Evolutionary conservation across 495 filamentous ascomycete species (phyloP), one percentile per base, ranked within the genome.

Genomic region (Chaetomidium leptoderma): DNA sequence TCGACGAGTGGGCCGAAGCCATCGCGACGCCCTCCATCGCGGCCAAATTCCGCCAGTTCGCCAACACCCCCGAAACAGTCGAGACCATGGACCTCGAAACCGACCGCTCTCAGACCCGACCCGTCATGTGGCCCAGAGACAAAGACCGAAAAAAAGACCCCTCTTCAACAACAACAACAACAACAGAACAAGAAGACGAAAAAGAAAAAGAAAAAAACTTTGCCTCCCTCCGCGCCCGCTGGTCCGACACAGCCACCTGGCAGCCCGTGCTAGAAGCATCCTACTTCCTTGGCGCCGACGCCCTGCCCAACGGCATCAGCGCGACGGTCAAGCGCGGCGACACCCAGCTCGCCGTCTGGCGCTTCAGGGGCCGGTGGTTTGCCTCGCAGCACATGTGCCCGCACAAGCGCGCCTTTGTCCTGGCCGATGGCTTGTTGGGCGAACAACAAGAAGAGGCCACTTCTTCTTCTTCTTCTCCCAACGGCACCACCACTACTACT

Each of bases 351-450:
- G 91, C 92, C 17, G 76, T 97, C 57, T 97, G 93, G 82, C 90
- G 91, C 66, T 78, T 97, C 60, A 82, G 83, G 57, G 92, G 90
- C 19, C 81, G 83, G 49, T 95, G 82, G 73, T 93, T 92, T 67
- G 88, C 90, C n/a, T 87, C 86, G 16, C 92, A 97, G 78, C 91
- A 97, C 70, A 97, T 97, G 92, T 97, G 92, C 69, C 92, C 92
- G 14, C 91, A 96, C 74, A 96, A 96, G 74, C 88, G 92, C 27
- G 85, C 92, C 0, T 97, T 97, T 70, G 87, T 90, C 29, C 81
- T 97, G 33, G 87, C 87, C 0, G 92, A 97, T 67, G 90, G 90
- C 6, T 66, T 97, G 2, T 83, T 97, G 39, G 92, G 92, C n/a
- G 86, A 95, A 40, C 86, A 95, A 43, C 63, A n/a, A n/a, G n/a